A percentile compares a stretch with the other conserved stretches of the same genome.
phyloP scores from a whole-genome alignment of 106 monocot genomes.

The Phalaenopsis equestris region DNA sequence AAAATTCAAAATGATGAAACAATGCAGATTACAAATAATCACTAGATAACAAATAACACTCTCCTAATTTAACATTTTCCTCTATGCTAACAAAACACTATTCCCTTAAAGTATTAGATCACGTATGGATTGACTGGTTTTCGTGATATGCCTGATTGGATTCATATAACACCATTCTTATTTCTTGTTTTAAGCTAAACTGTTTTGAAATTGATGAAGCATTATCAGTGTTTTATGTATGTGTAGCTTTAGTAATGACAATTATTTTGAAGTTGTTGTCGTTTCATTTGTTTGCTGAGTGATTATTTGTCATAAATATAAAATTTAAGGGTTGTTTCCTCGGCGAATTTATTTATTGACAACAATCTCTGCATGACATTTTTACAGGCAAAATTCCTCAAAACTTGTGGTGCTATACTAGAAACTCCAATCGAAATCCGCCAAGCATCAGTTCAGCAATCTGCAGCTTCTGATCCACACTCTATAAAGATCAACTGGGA shows the following conservation, averaged over 20 bases:
- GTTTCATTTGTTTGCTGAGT: background rate
- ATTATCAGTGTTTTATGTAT: background rate
- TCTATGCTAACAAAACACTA: background rate
- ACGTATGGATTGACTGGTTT: background rate
- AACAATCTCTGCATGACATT: background rate
- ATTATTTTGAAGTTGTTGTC: background rate
- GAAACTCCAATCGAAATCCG: slow-evolving; percentile 23
- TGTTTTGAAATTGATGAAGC: background rate
- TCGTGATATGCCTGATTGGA: background rate
- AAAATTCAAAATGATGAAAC: too few relatives aligned
- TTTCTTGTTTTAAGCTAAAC: background rate
- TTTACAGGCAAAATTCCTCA: slow-evolving; percentile 21
- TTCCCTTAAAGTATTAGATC: background rate
- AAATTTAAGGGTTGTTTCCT: background rate
- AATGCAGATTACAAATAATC: too few relatives aligned
- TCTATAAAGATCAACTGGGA: slow-evolving; percentile 5
- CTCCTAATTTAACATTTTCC: background rate
- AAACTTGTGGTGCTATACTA: slow-evolving; percentile 21
- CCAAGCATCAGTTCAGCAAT: slow-evolving; percentile 5
- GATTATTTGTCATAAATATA: background rate
- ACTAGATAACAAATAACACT: background rate
- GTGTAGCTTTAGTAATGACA: background rate
- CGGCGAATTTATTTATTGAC: background rate
- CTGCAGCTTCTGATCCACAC: background rate
- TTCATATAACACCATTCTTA: background rate